Evolutionary conservation across 495 filamentous ascomycete genomes (phyloP), one percentile per base, ranked within the genome.

Genomic region (Lineolata rhizophorae): DNA sequence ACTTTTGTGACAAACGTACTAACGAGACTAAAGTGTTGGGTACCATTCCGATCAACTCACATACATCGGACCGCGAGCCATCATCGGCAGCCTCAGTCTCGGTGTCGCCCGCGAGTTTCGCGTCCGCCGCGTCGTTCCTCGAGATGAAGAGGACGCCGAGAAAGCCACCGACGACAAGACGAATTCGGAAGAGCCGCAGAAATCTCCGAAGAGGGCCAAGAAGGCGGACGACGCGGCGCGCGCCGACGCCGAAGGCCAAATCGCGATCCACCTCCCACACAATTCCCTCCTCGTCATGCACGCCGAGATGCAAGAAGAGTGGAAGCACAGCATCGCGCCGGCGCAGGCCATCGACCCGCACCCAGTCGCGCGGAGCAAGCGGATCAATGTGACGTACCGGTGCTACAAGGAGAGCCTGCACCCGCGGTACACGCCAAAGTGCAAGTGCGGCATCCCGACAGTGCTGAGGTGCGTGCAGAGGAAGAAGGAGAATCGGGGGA

Each of bases 221-320:
- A 18, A 25, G n/a, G 12, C 3, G 24, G 35, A 37, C 2, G 24
- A 45, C 43, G 42, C 46, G 20, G 47, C 53, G 8, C 52, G 61
- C 13, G 52, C 64, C 12, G 65, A 80, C 39, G 56, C 56, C 3
- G 68, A 77, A 42, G 85, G 85, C 3, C 82, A 90, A 40, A 84
- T 95, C 26, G 64, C 79, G 3, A 79, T 97, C 33, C 79, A 87
- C 46, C 67, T 95, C 0, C 84, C 83, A 1, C 87, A 97, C 52
- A 95, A 94, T 47, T 84, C 78, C 0, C 62, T 97, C 1, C 56
- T 97, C 0, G 56, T 94, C 3, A 97, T 97, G 87, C 81, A 93
- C 46, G 80, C 84, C 1, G 81, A 87, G 36, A 80, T 78, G 73
- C 75, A 81, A 42, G 75, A 81, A 39, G 66, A 64, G 31, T 81